Evolutionary conservation across 345 rosid species (phyloP), one percentile per base, ranked within the genome.

Genomic region (Lepidium aucheri): DNA sequence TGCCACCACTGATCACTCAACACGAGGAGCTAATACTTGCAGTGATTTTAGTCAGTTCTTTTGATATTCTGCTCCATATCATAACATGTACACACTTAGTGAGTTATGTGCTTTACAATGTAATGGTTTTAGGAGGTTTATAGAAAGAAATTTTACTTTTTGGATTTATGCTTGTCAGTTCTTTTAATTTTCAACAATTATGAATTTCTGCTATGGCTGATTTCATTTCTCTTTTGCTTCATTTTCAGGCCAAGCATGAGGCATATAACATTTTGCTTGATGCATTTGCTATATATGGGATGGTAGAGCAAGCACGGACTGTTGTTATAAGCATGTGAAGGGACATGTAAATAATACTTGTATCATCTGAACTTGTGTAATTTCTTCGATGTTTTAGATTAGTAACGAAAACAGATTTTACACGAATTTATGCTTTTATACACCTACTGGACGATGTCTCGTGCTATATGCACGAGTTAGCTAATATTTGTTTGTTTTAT

Each of bases 321-420:
- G 89, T 90, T 17, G 90, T 94, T 82, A 86, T 83, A 78, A 84
- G 92, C 85, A 93, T 93, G 99, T 84, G 92, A 73, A 82, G 99
- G 53, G 92, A 94, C 80, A 85, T 92, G 97, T 94, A 79, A 60
- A 56, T 1, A 67, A 41, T 53, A 67, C 6, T 35, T 60, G 20
- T 1, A 30, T 7, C 46, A 12, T 57, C 5, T 67, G 62, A 20
- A 20, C 8, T 9, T 22, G 34, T 24, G 34, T n/a, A n/a, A n/a
- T 30, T 63, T 44, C 35, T 58, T 52, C 13, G 9, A 26, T 35
- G 22, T 16, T 72, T 57, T 13, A 35, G 49, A 59, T 65, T 51
- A 33, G 16, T 64, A 58, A 28, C 7, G 22, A 20, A 20, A 20
- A 20, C 22, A 20, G 22, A 20, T 20, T 20, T 20, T 20, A 20